phyloP scores from a whole-genome alignment of 306 rosid species.

The Cucurbita maxima region DNA sequence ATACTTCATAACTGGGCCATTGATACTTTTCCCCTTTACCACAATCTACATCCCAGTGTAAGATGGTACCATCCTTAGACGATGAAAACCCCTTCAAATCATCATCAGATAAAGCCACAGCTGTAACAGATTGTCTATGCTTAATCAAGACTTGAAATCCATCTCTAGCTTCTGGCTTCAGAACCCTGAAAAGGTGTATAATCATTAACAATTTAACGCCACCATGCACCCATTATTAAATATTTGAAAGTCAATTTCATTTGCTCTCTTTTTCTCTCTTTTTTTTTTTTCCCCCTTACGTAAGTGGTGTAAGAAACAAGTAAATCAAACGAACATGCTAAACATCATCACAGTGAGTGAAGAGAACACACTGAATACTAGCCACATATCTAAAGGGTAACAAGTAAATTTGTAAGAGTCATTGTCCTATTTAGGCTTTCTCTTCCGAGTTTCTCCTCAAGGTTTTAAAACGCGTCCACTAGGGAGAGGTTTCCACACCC shows the following conservation, averaged over 20 bases:
- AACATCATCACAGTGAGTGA: not conserved
- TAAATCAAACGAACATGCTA: not conserved
- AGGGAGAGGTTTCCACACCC: no score
- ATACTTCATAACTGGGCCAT: slow-evolving; percentile 57
- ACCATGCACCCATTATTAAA: not conserved
- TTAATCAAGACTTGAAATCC: slow-evolving; percentile 52
- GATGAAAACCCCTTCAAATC: slow-evolving; percentile 83
- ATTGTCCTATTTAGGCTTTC: no score
- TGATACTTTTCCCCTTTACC: slow-evolving; percentile 64
- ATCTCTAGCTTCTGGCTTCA: slow-evolving; percentile 33
- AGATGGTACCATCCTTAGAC: slow-evolving; percentile 72
- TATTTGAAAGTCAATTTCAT: not conserved
- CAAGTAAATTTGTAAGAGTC: not conserved
- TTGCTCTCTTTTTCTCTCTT: not conserved
- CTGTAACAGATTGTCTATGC: slow-evolving; percentile 65
- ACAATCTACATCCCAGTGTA: slow-evolving; percentile 78
- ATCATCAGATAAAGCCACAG: slow-evolving; percentile 70
- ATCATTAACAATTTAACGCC: not conserved
- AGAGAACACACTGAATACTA: not conserved
- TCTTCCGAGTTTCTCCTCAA: no score
- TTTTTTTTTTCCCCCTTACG: not conserved
- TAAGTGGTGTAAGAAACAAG: not conserved
- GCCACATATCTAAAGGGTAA: not conserved
- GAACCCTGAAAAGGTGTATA: slow-evolving; percentile 33
- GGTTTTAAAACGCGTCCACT: no score